Evolutionary conservation across 768 basidiomycete genomes (phyloP), one percentile per base, ranked within the genome.

Genomic region (Phaffia australis): DNA sequence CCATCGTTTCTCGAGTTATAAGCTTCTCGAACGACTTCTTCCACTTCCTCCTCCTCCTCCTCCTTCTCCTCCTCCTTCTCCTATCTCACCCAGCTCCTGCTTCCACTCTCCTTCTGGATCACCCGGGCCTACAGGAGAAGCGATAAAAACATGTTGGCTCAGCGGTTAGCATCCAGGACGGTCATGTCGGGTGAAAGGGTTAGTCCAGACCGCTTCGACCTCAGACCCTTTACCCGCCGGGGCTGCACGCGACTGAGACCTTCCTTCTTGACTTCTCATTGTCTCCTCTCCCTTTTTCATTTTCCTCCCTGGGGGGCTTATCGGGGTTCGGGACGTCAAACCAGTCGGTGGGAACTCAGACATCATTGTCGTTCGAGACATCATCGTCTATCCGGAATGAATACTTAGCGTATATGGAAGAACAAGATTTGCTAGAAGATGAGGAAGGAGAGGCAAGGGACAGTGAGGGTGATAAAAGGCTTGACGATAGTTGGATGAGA

Each of bases 311-410:
- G 2, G 21, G 6, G 3, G 21, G 46, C 30, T 5, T 25, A 7
- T 23, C 42, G 62, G 67, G 61, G 63, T 11, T 42, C 11, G 35
- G 35, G 11, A 42, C 11, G 35, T 5, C n/a, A 42, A 42, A 42
- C 11, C 35, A 42, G 35, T 42, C 35, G 19, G 54, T 56, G 14
- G 67, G 67, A 0, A 68, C 67, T 1, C 67, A 68, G 16, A 68
- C 67, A 0, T 63, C 62, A 2, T 57, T 68, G 35, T 63, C 62
- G 15, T 68, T 68, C 19, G 67, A 68, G 52, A 68, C 67, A 11
- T 63, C 62, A 4, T 63, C 61, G 18, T 68, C 67, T 19, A 68
- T 68, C 32, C 46, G 67, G 21, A 52, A 68, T 27, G 67, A 68
- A 47, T 23, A 63, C 0, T 19, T 62, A 15, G 55, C 61, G 15